These are phyloP conservation scores for Plenodomus lindquistii DNA, from an alignment of 2,329 filamentous ascomycete genomes.

Conservation along the genomic window DNA sequence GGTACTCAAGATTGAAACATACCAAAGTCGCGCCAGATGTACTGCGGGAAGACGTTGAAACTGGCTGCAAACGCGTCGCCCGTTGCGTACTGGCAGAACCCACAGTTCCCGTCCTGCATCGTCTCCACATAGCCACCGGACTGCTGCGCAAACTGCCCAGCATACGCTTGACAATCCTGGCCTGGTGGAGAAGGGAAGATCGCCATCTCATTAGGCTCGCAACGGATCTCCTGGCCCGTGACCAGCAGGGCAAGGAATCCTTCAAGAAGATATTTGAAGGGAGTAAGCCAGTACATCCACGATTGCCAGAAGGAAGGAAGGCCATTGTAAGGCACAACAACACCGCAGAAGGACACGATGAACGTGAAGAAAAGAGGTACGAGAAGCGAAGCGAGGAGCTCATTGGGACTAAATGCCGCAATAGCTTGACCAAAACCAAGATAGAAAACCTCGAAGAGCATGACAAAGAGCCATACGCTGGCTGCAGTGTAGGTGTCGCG, in stretches of 20 bases:
- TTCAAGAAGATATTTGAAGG: constrained; percentile 69
- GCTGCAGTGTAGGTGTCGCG: constrained; percentile 62
- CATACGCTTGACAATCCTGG: constrained; percentile 64
- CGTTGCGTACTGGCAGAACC: constrained; percentile 65
- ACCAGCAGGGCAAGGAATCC: constrained; percentile 62
- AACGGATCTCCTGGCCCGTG: constrained; percentile 60
- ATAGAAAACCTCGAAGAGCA: constrained; percentile 70
- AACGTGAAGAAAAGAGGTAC: constrained; percentile 73
- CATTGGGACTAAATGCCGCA: constrained; percentile 68
- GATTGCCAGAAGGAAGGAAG: constrained; percentile 68
- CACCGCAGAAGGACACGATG: constrained; percentile 73
- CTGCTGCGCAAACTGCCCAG: constrained; percentile 55
- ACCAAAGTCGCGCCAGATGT: constrained; percentile 70
- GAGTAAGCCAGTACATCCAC: constrained; percentile 59
- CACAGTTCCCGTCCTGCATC: constrained; percentile 61
- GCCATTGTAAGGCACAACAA: constrained; percentile 68
- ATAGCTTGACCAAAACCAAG: constrained; percentile 69
- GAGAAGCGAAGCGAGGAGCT: constrained; percentile 66
- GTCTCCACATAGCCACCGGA: constrained; percentile 65
- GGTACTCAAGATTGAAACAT: constrained; percentile 51
- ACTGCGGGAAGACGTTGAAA: constrained; percentile 63
- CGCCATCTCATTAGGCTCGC: constrained; percentile 61
- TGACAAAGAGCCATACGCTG: constrained; percentile 65
- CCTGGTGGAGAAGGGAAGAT: constrained; percentile 63
- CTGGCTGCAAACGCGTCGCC: constrained; percentile 62